Evolutionary conservation across 345 rosid genomes (phyloP), one percentile per base, ranked within the genome.

Genomic region (Cardiospermum halicacabum): DNA sequence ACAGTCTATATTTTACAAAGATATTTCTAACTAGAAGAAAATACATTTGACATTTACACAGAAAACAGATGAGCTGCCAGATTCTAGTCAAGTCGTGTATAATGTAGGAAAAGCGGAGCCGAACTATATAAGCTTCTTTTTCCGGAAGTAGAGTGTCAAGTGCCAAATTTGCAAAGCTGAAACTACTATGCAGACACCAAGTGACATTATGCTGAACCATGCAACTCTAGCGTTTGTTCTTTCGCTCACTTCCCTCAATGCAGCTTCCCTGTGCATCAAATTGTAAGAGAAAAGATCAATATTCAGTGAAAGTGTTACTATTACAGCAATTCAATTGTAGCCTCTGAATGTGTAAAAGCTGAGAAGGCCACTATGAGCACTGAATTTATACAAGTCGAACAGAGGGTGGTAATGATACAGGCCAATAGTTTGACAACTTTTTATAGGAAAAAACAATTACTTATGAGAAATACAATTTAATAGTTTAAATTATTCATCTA

Each of bases 171-270:
- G 96, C 76, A 80, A 30, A 27, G 64, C 80, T 8, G 94, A 78
- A 58, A 72, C 89, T 34, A 13, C 64, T 31, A 85, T 65, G 80
- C 94, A 89, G 49, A 85, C 54, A 11, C 87, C 88, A n/a, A 90
- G 61, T 5, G 97, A 82, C 88, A 87, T 77, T 58, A 87, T 80
- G 67, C 95, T 81, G 78, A 78, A 85, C 97, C 92, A 71, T 60
- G 92, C 97, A 62, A 87, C 97, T 75, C 80, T 81, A 25, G 81
- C 68, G 71, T 85, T 87, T 21, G 97, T 88, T 66, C 3, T 50
- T 76, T 90, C 95, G 54, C 89, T 87, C 39, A 82, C 89, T 73
- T 69, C 78, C 50, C 97, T 77, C 97, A 88, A 84, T 59, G 75
- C 84, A 0, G 84, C 84, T 81, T 90, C 95, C 76, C 97, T 87